phyloP scores from a whole-genome alignment of 2,329 filamentous ascomycete genomes.

The Monilinia vaccinii-corymbosi region DNA sequence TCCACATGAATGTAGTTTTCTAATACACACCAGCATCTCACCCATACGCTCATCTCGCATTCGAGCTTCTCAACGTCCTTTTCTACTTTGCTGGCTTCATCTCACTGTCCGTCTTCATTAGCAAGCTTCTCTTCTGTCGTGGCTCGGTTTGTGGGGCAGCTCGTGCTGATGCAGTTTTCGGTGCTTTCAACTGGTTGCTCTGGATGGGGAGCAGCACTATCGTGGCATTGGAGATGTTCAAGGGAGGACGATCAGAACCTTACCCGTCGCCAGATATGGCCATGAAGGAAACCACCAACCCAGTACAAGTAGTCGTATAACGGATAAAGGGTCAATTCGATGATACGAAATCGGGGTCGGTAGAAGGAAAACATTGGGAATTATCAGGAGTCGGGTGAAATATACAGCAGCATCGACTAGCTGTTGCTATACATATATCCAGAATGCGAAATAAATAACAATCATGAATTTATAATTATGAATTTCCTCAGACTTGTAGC shows the following conservation, averaged over 20 bases:
- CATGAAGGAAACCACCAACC: constrained; percentile 23
- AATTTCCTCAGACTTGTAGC: background rate
- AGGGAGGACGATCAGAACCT: constrained; percentile 28
- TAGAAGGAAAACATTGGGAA: background rate
- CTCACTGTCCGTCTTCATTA: constrained; percentile 48
- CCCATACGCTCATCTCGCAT: constrained; percentile 38
- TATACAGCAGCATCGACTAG: constrained; percentile 6
- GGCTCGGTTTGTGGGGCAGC: constrained; percentile 48
- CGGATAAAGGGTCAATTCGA: too few species aligned
- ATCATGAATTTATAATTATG: too few species aligned
- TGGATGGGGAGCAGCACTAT: constrained; percentile 44
- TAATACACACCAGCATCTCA: constrained; percentile 33
- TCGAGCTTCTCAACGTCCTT: constrained; percentile 44
- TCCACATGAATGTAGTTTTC: background rate
- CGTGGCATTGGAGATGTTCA: constrained; percentile 39
- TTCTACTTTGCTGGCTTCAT: constrained; percentile 54
- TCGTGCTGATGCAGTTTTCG: constrained; percentile 45
- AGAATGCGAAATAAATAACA: constrained; percentile 2
- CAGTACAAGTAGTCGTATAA: background rate
- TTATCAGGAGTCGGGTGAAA: background rate
- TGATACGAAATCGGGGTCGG: background rate
- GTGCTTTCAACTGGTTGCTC: constrained; percentile 42
- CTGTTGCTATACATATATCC: background rate
- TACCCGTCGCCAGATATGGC: constrained; percentile 22
- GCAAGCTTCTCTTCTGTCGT: constrained; percentile 45